A percentile compares a stretch with the other conserved stretches of the same genome.
Evolutionary conservation across 2,329 filamentous ascomycete species (phyloP).

Genomic region (Lecanicillium sp.): DNA sequence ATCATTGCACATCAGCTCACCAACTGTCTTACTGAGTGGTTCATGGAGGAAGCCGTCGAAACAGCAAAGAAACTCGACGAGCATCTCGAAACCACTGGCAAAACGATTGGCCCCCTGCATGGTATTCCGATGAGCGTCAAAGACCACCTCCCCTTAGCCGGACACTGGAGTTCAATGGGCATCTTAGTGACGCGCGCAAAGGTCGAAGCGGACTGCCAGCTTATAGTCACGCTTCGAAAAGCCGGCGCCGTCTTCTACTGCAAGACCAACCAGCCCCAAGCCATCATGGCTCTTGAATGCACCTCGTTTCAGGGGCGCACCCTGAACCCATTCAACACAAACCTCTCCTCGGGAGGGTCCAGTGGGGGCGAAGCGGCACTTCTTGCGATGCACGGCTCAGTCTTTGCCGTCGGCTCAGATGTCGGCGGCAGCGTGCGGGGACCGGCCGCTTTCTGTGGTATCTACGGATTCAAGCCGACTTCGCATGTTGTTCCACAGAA

Average conservation of each 20-base stretch:
- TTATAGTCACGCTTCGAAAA: slow-evolving; percentile 47
- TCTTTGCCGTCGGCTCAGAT: slow-evolving; percentile 30
- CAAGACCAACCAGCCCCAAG: slow-evolving; percentile 61
- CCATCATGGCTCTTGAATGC: slow-evolving; percentile 45
- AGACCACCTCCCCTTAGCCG: slow-evolving; percentile 50
- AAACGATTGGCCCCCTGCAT: slow-evolving; percentile 48
- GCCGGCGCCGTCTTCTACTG: slow-evolving; percentile 57
- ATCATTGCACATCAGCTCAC: slow-evolving; percentile 50
- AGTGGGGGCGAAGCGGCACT: slow-evolving; percentile 46
- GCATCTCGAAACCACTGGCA: slow-evolving; percentile 27
- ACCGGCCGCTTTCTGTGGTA: slow-evolving; percentile 4
- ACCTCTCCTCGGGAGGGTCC: slow-evolving; percentile 53
- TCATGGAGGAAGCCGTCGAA: slow-evolving; percentile 40
- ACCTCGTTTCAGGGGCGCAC: slow-evolving; percentile 52
- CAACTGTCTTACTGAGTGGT: slow-evolving; percentile 42
- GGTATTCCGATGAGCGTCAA: slow-evolving; percentile 45
- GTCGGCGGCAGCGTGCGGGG: slow-evolving; percentile 25
- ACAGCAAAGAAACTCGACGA: slow-evolving; percentile 32
- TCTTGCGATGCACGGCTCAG: slow-evolving; percentile 28
- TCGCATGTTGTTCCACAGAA: background rate
- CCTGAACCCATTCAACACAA: slow-evolving; percentile 52
- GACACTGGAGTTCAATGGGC: slow-evolving; percentile 41
- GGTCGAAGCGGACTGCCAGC: slow-evolving; percentile 44
- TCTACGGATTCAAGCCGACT: slow-evolving; percentile 8
- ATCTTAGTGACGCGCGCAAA: slow-evolving; percentile 42